Evolutionary conservation across 2,329 filamentous ascomycete genomes (phyloP), one percentile per base, ranked within the genome.

Genomic region (Escovopsis sp.): DNA sequence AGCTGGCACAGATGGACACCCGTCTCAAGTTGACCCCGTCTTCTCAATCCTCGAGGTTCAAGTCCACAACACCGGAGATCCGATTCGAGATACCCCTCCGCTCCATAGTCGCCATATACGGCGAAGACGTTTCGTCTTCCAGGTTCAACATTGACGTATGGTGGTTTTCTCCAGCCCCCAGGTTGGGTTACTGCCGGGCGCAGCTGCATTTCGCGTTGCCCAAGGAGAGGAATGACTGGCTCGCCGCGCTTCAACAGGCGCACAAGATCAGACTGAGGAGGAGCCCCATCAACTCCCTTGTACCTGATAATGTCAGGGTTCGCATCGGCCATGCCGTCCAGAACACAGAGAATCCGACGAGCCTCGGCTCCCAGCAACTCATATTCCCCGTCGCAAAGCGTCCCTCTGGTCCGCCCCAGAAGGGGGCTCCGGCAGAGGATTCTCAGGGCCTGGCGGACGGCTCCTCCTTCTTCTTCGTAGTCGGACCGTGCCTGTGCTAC

Each of bases 351-450:
- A 50, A 48, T 25, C 43, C 48, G 5, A 42, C 48, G 5, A 53
- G 55, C 29, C 53, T 49, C 7, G 41, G 47, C 11, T 47, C 54
- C 1, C 58, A 58, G 24, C 58, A 52, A 30, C 45, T 58, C 39
- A 70, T 74, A 14, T 76, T 72, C 44, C 71, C 72, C 2, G 67
- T 76, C 13, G 62, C 70, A 25, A 69, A 66, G 39, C 64, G 72
- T 16, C 61, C 63, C 2, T 57, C 63, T 7, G 67, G 64, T 15
- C 52, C 57, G 37, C 52, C 54, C 20, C 53, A 62, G 14, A 68
- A 65, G 48, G 45, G 61, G 11, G 62, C 63, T 27, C 63, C 64
- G 35, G 56, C 56, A 8, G 61, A 64, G 7, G 65, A 68, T 29
- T 51, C 57, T 1, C 67, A 68, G 42, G 71, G 71, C 48, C 56